A percentile compares a stretch with the other conserved stretches of the same genome.
Conservation (phyloP, 495 filamentous ascomycete species). For the Tuber indicum region DNA sequence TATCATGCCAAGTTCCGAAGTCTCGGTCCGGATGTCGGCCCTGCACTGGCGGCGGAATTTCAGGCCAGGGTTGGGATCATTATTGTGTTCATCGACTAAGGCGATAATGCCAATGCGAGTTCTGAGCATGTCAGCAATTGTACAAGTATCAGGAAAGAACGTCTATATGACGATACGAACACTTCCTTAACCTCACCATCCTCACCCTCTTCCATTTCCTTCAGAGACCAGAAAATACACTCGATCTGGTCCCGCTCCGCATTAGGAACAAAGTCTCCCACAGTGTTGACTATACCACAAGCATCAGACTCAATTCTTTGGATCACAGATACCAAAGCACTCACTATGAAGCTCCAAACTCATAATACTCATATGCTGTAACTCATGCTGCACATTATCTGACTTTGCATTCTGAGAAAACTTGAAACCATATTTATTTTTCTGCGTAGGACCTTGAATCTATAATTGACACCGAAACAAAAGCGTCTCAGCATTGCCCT, state of each 20-base stretch:
- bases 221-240: constrained; percentile 84
- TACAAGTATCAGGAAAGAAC: neutral
- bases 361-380: constrained; percentile 95
- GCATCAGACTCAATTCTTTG: constrained; percentile 9
- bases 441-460: constrained; percentile 84
- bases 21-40: constrained; percentile 65
- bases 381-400: constrained; percentile 73
- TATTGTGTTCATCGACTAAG: constrained; percentile 51
- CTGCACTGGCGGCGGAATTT: constrained; percentile 49
- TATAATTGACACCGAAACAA: constrained; percentile 45
- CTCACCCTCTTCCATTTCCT: constrained; percentile 58
- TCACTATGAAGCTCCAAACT: constrained; percentile 75
- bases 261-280: constrained; percentile 71
- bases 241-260: constrained; percentile 85
- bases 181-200: constrained; percentile 50
- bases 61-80: constrained; percentile 43
- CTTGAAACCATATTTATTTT: constrained; percentile 74
- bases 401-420: constrained; percentile 72
- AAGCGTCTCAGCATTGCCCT: constrained; percentile 11
- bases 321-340: neutral
- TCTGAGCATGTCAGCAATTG: constrained; percentile 39
- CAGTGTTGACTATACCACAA: constrained; percentile 59
- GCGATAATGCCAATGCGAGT: constrained; percentile 60
- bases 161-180: constrained; percentile 4
- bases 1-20: constrained; percentile 75